These are phyloP conservation scores for Colletotrichum tamarilloi DNA, from an alignment of 2,329 filamentous ascomycete species.

Conservation along the genomic window DNA sequence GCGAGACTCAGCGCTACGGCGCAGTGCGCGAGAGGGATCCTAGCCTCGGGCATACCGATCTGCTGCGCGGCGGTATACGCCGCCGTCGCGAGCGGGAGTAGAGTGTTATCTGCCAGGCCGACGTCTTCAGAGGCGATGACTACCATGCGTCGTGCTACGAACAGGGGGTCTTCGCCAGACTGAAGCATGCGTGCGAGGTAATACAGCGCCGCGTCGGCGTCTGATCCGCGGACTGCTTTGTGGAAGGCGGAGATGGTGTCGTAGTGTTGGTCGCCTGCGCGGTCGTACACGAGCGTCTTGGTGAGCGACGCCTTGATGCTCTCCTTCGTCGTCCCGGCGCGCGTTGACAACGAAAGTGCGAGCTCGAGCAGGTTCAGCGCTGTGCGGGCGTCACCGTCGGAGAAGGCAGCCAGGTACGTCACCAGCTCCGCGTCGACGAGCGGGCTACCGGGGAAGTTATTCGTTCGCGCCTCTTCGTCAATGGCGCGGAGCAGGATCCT, in stretches of 20 bases:
- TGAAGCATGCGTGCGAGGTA: slow-evolving; percentile 97
- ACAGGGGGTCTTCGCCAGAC: slow-evolving; percentile 92
- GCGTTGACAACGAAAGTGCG: slow-evolving; percentile 78
- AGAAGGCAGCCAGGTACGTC: slow-evolving; percentile 83
- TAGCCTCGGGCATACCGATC: slow-evolving; percentile 93
- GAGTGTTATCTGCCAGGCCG: slow-evolving; percentile 85
- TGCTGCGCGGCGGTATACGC: slow-evolving; percentile 90
- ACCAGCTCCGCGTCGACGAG: slow-evolving; percentile 84
- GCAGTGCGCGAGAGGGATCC: slow-evolving; percentile 91
- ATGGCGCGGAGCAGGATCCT: slow-evolving; percentile 83
- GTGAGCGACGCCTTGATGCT: slow-evolving; percentile 86
- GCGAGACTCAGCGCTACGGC: slow-evolving; percentile 83
- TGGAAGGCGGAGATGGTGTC: slow-evolving; percentile 98
- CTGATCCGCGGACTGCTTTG: slow-evolving; percentile 90
- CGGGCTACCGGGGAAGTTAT: slow-evolving; percentile 52
- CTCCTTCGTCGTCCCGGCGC: slow-evolving; percentile 74
- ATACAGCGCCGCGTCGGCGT: slow-evolving; percentile 90
- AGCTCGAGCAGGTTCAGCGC: slow-evolving; percentile 93
- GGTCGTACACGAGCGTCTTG: slow-evolving; percentile 93
- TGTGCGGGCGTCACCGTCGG: slow-evolving; percentile 92
- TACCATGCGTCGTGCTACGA: slow-evolving; percentile 91
- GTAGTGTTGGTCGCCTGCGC: slow-evolving; percentile 96
- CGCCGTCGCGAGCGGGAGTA: slow-evolving; percentile 86
- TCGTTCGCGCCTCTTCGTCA: slow-evolving; percentile 58
- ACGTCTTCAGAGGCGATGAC: slow-evolving; percentile 96